Base-by-base conservation (phyloP, 176 grass and related monocot species). In the Bolboschoenus planiculmis region DNA sequence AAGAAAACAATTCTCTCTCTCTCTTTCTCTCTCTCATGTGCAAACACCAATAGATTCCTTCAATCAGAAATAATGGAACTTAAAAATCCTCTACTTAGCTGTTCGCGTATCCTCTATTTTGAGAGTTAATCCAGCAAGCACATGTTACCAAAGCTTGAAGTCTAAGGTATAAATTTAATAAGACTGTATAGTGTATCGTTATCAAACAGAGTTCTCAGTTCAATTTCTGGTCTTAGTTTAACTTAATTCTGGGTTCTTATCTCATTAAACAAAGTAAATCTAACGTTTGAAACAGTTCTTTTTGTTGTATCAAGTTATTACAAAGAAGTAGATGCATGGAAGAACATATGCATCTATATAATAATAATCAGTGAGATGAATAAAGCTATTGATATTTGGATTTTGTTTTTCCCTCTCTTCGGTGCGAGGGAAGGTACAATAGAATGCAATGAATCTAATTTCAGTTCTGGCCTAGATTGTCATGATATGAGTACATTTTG, bases 41-140 rank as follows among this genome's bases (percentile, higher is more conserved):
- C 58, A 84, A 86, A 84, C 21, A 78, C 61, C 86, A 56, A 90
- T 55, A 83, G 46, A 85, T 88, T 89, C 68, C 18, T 83, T 84
- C 68, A 68, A 54, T 61, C 30, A 76, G 58, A 31, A 74, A 81
- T 60, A 68, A 83, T 73, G 73, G 60, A 40, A 24, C 5, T 85
- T 88, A 63, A 63, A 56, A 84, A 56, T 81, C 74, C 26, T 10
- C 35, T 81, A 48, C 43, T 83, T 84, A 46, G 26, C 33, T 89
- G 59, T 83, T 80, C 11, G 20, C 40, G 37, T 42, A 66, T 56
- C 40, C 23, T 87, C 82, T 20, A 63, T 67, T 47, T 81, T 66
- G 39, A 34, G 74, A 91, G 77, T 81, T 21, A 85, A 83, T 85
- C 54, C 57, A 81, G 74, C 58, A 55, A 84, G 58, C 34, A 84